Percentiles rank a stretch among this genome's conserved stretches.
These are phyloP conservation scores for Eremothecium cymbalariae DNA, from an alignment of 1,139 yeast genomes.

Conservation along the genomic window DNA sequence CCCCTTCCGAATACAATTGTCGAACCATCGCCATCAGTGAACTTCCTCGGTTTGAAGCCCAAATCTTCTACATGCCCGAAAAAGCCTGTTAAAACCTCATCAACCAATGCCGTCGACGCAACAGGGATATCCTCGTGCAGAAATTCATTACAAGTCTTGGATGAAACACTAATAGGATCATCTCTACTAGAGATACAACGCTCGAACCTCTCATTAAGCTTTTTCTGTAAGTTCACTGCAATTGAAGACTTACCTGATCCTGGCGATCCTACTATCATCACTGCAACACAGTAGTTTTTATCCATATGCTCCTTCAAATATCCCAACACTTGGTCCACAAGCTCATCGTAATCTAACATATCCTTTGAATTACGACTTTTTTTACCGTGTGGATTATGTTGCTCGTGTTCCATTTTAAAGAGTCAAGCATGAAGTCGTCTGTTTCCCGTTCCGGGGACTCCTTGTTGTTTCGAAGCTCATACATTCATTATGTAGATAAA, in stretches of 20 bases:
- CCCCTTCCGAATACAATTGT: conserved; percentile 32
- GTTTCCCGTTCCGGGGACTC: no score
- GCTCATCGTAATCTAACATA: conserved; percentile 14
- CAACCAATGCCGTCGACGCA: conserved; percentile 26
- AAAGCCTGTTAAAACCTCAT: conserved; percentile 35
- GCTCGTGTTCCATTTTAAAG: no score
- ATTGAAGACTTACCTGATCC: conserved; percentile 79
- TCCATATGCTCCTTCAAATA: conserved; percentile 12
- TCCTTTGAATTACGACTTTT: not conserved
- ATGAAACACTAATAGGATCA: conserved; percentile 1
- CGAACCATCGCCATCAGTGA: conserved; percentile 10
- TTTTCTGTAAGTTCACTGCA: conserved; percentile 39
- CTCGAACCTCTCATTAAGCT: conserved; percentile 31
- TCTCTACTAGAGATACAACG: conserved; percentile 10
- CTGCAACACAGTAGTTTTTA: conserved; percentile 40
- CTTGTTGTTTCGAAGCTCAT: no score
- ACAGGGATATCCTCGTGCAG: conserved; percentile 16
- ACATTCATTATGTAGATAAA: no score
- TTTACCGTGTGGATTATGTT: no score
- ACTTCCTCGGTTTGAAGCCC: conserved; percentile 25
- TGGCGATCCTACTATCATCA: conserved; percentile 66
- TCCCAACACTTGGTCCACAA: conserved; percentile 16
- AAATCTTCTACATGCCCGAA: conserved; percentile 45
- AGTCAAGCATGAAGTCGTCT: no score
- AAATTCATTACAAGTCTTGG: conserved; percentile 3